A percentile compares a stretch with the other conserved stretches of the same genome.
These are phyloP conservation scores for Leptomonas pyrrhocoris DNA, from an alignment of 208 protist genomes.

Conservation along the genomic window DNA sequence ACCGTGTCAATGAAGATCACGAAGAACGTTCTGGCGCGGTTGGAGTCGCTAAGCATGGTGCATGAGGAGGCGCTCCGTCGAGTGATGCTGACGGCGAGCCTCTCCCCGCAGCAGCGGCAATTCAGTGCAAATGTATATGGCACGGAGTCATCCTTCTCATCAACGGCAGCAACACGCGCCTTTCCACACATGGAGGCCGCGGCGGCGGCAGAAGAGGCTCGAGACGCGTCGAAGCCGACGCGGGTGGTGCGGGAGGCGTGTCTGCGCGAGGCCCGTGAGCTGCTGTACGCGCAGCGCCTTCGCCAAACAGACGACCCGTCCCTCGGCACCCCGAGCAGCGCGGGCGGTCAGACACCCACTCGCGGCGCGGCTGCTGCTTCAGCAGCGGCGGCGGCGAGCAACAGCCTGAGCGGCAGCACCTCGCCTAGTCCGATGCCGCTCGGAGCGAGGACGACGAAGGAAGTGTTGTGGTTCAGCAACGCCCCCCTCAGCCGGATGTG, in stretches of 20 bases:
- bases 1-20: constrained; percentile 54
- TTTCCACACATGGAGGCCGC: background rate
- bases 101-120: background rate
- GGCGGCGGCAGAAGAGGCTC: background rate
- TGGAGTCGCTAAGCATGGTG: constrained; percentile 46
- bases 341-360: background rate
- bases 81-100: background rate
- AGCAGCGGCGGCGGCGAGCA: background rate
- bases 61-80: constrained; percentile 50
- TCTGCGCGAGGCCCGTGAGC: constrained; percentile 32
- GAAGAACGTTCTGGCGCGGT: constrained; percentile 48
- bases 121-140: too few relatives aligned
- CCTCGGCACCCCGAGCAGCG: background rate
- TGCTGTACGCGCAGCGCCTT: constrained; percentile 12
- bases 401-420: background rate
- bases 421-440: background rate
- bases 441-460: constrained; percentile 22
- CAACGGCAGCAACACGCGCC: too few relatives aligned
- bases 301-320: constrained; percentile 5
- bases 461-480: constrained; percentile 35
- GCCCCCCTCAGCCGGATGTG: constrained; percentile 43
- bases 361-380: background rate
- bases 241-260: constrained; percentile 20
- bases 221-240: constrained; percentile 8
- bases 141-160: background rate